These are phyloP conservation scores for Clitopilus hobsonii DNA, from an alignment of 768 basidiomycete species.

Conservation along the genomic window DNA sequence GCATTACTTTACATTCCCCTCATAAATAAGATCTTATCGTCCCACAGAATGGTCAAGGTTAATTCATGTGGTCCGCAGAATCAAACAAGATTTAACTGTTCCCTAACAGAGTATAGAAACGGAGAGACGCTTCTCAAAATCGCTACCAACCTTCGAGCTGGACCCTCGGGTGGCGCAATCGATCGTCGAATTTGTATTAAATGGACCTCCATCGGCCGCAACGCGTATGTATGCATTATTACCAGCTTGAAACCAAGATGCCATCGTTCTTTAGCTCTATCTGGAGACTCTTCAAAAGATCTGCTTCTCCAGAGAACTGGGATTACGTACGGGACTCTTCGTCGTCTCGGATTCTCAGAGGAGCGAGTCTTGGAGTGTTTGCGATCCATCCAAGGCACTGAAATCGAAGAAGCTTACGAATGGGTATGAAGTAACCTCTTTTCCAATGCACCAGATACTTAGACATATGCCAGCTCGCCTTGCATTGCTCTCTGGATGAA, in stretches of 20 bases:
- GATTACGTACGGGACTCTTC: constrained; percentile 75
- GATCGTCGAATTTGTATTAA: not conserved
- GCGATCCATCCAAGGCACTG: constrained; percentile 52
- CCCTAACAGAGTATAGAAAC: constrained; percentile 67
- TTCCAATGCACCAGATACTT: not conserved
- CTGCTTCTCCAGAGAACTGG: constrained; percentile 69
- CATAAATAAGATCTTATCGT: not conserved
- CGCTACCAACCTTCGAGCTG: constrained; percentile 57
- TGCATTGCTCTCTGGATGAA: constrained; percentile 61
- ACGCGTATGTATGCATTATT: not conserved
- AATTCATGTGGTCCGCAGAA: not conserved
- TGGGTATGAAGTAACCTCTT: constrained; percentile 57
- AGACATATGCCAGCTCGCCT: constrained; percentile 44
- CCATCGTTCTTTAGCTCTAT: not conserved
- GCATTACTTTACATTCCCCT: constrained; percentile 2
- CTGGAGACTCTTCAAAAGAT: constrained; percentile 53
- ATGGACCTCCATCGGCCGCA: not conserved
- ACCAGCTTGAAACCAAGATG: too few species aligned
- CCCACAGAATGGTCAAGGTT: constrained; percentile 32
- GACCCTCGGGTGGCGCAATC: constrained; percentile 26
- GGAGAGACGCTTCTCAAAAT: constrained; percentile 70
- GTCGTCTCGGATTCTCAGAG: constrained; percentile 73
- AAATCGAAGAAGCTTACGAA: constrained; percentile 85
- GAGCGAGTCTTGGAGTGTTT: constrained; percentile 71
- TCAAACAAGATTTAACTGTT: not conserved